Percentiles rank a stretch among this genome's conserved stretches.
phyloP scores from a whole-genome alignment of 2,329 filamentous ascomycete species.

The Akanthomyces dipterigenus region DNA sequence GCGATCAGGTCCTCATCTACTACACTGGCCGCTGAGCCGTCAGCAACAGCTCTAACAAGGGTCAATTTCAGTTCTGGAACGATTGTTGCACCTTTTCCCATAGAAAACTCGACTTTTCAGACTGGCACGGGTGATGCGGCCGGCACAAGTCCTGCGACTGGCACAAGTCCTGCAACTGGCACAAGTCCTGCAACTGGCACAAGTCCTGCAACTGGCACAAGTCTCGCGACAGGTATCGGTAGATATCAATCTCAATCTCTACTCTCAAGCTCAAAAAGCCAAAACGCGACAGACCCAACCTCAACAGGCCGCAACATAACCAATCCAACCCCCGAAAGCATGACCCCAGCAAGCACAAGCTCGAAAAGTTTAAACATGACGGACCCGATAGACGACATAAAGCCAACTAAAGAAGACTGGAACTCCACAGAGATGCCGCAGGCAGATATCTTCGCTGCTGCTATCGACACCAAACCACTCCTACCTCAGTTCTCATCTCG shows the following conservation, averaged over 20 bases:
- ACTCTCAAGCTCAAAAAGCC: not conserved
- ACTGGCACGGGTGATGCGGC: not conserved
- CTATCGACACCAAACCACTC: slow-evolving; percentile 47
- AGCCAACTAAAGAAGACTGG: not conserved
- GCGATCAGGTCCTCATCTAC: not conserved
- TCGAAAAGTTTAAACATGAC: not conserved
- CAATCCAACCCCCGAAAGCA: not conserved
- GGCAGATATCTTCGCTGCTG: slow-evolving; percentile 47
- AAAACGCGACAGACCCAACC: not conserved
- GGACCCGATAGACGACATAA: not conserved
- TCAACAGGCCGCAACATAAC: not conserved
- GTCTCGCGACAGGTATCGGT: not conserved
- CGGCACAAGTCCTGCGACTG: not conserved
- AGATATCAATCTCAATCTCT: not conserved
- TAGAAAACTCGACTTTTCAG: not conserved
- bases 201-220: not conserved
- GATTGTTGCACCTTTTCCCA: not conserved
- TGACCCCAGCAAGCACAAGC: not conserved
- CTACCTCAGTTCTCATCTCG: slow-evolving; percentile 39
- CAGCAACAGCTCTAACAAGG: not conserved
- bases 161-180: not conserved
- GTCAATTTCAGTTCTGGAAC: not conserved
- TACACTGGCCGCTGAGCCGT: not conserved
- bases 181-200: not conserved
- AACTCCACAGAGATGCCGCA: slow-evolving; percentile 12